Percentiles rank a stretch among this genome's conserved stretches.
Conservation (phyloP, 2,329 filamentous ascomycete species). For the Fonsecaea pugnacius region DNA sequence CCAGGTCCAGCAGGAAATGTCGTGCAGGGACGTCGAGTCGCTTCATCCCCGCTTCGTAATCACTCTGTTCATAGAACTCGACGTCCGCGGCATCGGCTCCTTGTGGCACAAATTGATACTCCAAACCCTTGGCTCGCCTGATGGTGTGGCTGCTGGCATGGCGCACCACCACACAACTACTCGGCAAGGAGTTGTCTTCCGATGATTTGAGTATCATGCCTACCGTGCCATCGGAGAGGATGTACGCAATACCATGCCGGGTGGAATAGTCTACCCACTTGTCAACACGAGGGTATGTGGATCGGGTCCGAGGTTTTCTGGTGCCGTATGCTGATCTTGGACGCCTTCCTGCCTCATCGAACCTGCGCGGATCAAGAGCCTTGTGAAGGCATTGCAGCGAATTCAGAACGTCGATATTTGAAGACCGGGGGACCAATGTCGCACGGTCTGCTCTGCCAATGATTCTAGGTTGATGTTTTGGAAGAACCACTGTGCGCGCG, state of each 20-base stretch:
- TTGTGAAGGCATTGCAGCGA: slow-evolving; percentile 22
- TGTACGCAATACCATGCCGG: slow-evolving; percentile 57
- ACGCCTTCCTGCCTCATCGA: slow-evolving; percentile 19
- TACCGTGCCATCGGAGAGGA: slow-evolving; percentile 56
- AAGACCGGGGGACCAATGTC: slow-evolving; percentile 21
- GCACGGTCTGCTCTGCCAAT: slow-evolving; percentile 20
- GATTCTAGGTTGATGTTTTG: slow-evolving; percentile 28
- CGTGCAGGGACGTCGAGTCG: slow-evolving; percentile 47
- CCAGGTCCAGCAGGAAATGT: slow-evolving; percentile 42
- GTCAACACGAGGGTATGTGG: slow-evolving; percentile 52
- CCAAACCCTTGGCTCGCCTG: slow-evolving; percentile 48
- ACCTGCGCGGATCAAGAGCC: slow-evolving; percentile 25
- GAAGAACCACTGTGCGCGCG: not conserved
- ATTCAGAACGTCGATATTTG: slow-evolving; percentile 20
- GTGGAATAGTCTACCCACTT: slow-evolving; percentile 61
- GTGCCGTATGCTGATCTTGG: slow-evolving; percentile 27
- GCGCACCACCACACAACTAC: slow-evolving; percentile 52
- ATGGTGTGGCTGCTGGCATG: slow-evolving; percentile 54
- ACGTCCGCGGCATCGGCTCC: slow-evolving; percentile 41
- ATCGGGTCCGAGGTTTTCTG: slow-evolving; percentile 17
- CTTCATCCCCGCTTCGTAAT: slow-evolving; percentile 47
- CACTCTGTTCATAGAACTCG: slow-evolving; percentile 55
- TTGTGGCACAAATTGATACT: slow-evolving; percentile 52
- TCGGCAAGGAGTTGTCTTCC: slow-evolving; percentile 48
- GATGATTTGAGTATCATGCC: slow-evolving; percentile 55